Evolutionary conservation across 257 asterid genomes (phyloP).

Genomic region (Solanum gandarillasii): DNA sequence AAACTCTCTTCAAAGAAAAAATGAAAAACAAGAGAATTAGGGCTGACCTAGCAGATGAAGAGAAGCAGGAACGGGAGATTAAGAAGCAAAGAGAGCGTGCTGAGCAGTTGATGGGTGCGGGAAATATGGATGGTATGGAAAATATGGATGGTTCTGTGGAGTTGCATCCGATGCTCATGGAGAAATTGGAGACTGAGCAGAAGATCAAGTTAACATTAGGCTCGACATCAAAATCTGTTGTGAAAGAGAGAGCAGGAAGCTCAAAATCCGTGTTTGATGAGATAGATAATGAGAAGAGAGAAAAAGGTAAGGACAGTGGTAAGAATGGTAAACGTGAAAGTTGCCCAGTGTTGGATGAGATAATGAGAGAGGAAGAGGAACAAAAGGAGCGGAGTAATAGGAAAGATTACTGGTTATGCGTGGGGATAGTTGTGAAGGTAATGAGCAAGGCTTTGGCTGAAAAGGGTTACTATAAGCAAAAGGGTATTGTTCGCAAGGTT

Average conservation of each 20-base stretch:
- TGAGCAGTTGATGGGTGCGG: constrained; percentile 32
- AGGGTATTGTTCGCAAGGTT: constrained; percentile 66
- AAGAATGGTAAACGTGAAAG: constrained; percentile 10
- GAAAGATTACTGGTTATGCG: constrained; percentile 90
- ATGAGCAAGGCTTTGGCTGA: constrained; percentile 80
- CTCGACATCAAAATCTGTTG: constrained; percentile 21
- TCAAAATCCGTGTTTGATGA: constrained; percentile 46
- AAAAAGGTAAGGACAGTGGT: constrained; percentile 21
- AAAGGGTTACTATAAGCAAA: constrained; percentile 83
- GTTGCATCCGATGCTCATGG: constrained; percentile 25
- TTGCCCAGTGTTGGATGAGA: constrained; percentile 52
- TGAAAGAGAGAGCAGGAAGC: constrained; percentile 34
- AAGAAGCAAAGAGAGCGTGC: constrained; percentile 87
- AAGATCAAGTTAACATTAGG: constrained; percentile 57
- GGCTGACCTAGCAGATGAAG: constrained; percentile 81
- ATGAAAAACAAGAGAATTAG: constrained; percentile 78
- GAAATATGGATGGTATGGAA: constrained; percentile 4
- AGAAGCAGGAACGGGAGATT: constrained; percentile 78
- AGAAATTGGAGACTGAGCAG: constrained; percentile 45
- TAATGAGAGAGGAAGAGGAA: constrained; percentile 83
- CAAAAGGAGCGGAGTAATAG: constrained; percentile 71
- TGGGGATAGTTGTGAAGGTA: constrained; percentile 79
- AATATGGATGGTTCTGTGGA: constrained; percentile 7
- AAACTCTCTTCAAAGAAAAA: constrained; percentile 81
- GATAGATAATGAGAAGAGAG: constrained; percentile 28